Base-by-base conservation (phyloP, 2,329 filamentous ascomycete genomes). In the Aspergillus chevalieri region DNA sequence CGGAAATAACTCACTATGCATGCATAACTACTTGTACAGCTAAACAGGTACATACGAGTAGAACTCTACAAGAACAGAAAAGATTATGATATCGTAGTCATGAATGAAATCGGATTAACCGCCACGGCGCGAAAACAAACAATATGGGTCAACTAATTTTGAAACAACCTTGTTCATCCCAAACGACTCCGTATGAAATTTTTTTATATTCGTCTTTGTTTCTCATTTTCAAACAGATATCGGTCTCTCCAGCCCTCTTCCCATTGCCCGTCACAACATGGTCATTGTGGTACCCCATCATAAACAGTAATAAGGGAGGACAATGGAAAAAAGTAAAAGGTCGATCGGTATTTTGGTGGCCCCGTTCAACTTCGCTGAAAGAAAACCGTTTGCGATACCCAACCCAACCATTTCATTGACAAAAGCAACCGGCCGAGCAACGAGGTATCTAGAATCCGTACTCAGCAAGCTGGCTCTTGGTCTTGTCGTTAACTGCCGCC, bases 401-500 rank as follows among this genome's bases (percentile, higher is more conserved):
- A 65, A 66, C 63, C 65, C 61, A 65, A 62, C 61, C 61, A 63
- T 57, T 61, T 66, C 63, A 66, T 61, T 63, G 61, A 65, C 64
- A 68, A 65, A 68, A 66, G 58, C 63, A 70, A 68, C 66, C 67
- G 62, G 62, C 65, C 63, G 62, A 64, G 56, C 60, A 59, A 63
- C 60, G 53, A 69, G 64, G 64, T 67, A 69, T 71, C 66, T 95
- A 97, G 85, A 95, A 95, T 75, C 91, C 92, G 78, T 82, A 89
- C 70, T 85, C 79, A 78, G 87, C 87, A 74, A 97, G 86, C 77
- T 93, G 85, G 81, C 86, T 81, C 78, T 85, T 83, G 74, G 86
- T 89, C 84, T 93, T 90, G 73, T 82, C 79, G 78, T 92, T 86
- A 75, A 92, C 84, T 74, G 83, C 85, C 65, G 90, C 89, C 75